phyloP scores from a whole-genome alignment of 768 basidiomycete species.

The Podaxis sp. region DNA sequence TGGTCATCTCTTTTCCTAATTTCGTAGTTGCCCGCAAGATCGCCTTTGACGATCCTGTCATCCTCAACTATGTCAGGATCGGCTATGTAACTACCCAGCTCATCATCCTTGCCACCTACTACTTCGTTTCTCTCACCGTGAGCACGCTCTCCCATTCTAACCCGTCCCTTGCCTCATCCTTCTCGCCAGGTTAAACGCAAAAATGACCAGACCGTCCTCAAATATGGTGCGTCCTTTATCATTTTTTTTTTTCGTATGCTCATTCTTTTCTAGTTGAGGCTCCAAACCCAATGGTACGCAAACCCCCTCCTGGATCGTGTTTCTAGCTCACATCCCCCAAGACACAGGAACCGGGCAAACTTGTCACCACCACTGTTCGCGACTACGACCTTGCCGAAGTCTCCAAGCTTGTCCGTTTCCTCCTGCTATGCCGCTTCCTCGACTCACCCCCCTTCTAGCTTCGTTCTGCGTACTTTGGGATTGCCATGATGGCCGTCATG shows the following conservation, averaged over 20 bases:
- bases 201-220: constrained; percentile 94
- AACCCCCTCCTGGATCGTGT: background rate
- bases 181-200: constrained; percentile 77
- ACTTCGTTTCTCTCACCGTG: constrained; percentile 74
- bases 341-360: constrained; percentile 65
- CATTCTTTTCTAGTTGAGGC: constrained; percentile 61
- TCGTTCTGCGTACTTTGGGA: constrained; percentile 64
- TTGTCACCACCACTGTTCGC: constrained; percentile 87
- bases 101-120: constrained; percentile 72
- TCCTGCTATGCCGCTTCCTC: background rate
- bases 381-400: constrained; percentile 93
- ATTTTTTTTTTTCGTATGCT: constrained; percentile 8
- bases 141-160: constrained; percentile 20
- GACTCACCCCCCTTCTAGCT: constrained; percentile 36
- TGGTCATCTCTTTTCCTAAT: background rate
- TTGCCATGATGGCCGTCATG: constrained; percentile 90
- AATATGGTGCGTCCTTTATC: constrained; percentile 67
- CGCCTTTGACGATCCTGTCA: constrained; percentile 84
- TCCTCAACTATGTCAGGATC: constrained; percentile 79
- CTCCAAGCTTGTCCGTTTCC: constrained; percentile 62
- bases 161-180: background rate
- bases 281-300: constrained; percentile 69
- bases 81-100: constrained; percentile 79
- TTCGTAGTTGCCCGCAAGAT: constrained; percentile 82
- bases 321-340: constrained; percentile 21